Base-by-base conservation (phyloP, 1,139 yeast genomes). In the Suhomyces terraborum region DNA sequence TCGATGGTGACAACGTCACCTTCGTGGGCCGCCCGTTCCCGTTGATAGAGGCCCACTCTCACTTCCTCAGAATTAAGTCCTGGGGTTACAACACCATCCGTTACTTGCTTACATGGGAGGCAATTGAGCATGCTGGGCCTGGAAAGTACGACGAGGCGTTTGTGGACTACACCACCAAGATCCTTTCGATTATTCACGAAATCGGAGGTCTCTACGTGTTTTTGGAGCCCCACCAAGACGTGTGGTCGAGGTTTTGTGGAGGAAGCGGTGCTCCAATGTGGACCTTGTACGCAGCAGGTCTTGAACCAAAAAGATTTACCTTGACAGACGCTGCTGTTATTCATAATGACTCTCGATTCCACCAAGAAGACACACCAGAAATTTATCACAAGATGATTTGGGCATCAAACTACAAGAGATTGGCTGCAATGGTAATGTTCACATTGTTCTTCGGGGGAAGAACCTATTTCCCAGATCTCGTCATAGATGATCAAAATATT, bases 231-330 rank as follows among this genome's bases (percentile, higher is more conserved):
- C 98, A 91, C 59, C 98, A 91, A 60, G 98, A 91, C 59, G 94
- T 85, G 12, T 91, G 98, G 98, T 84, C 95, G 6, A 69, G 97
- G 38, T 87, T 73, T 57, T 72, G 82, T 13, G 97, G 98, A n/a
- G 98, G 98, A 1, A 83, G 91, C 44, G 98, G 98, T 14, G 96
- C 97, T 5, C 97, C 98, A 0, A 54, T 88, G 62, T 91, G 98
- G 98, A 89, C 97, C 0, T 64, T 88, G n/a, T 84, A 86, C 55
- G 94, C 95, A n/a, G 95, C 94, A 3, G 97, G 97, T 1, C 67
- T 91, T 39, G 80, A 91, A 40, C 97, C 97, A 0, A 67, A 62
- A 18, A 63, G 77, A n/a, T 87, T 91, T 54, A 61, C 73, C 0
- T 68, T 49, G 1, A 84, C 91, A 0, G 84, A 83, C 47, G 94